phyloP scores from a whole-genome alignment of 805 yeast species.

The Saturnispora halmiae region DNA sequence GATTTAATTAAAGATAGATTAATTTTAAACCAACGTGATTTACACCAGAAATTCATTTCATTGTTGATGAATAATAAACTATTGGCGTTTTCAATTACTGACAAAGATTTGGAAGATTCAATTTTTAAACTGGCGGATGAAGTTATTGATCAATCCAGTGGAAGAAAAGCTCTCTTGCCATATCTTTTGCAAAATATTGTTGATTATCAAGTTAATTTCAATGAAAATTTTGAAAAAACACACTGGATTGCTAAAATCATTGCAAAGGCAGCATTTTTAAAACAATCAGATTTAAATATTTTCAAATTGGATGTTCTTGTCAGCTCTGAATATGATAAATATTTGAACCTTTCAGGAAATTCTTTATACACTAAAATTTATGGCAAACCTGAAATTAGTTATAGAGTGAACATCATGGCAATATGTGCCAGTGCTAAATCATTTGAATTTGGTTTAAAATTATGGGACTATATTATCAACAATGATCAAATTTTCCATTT shows the following conservation, averaged over 20 bases:
- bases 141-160: constrained; percentile 40
- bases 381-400: constrained; percentile 49
- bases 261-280: constrained; percentile 35
- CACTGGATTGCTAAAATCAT: constrained; percentile 46
- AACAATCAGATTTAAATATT: constrained; percentile 47
- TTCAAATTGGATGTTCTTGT: constrained; percentile 54
- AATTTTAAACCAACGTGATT: constrained; percentile 51
- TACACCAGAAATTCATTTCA: constrained; percentile 53
- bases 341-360: constrained; percentile 29
- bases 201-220: constrained; percentile 32
- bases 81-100: constrained; percentile 30
- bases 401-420: constrained; percentile 42
- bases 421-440: constrained; percentile 33
- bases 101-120: constrained; percentile 21
- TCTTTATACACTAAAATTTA: constrained; percentile 40
- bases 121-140: constrained; percentile 33
- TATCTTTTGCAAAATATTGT: constrained; percentile 40
- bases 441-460: constrained; percentile 22
- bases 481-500: constrained; percentile 35
- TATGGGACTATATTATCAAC: constrained; percentile 32
- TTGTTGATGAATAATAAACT: constrained; percentile 36
- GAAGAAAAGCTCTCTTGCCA: constrained; percentile 66
- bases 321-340: constrained; percentile 41
- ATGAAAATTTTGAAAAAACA: constrained; percentile 31
- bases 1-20: constrained; percentile 49